Percentiles rank a stretch among this genome's conserved stretches.
phyloP scores from a whole-genome alignment of 2,329 filamentous ascomycete species.

The Aspergillus sp. region DNA sequence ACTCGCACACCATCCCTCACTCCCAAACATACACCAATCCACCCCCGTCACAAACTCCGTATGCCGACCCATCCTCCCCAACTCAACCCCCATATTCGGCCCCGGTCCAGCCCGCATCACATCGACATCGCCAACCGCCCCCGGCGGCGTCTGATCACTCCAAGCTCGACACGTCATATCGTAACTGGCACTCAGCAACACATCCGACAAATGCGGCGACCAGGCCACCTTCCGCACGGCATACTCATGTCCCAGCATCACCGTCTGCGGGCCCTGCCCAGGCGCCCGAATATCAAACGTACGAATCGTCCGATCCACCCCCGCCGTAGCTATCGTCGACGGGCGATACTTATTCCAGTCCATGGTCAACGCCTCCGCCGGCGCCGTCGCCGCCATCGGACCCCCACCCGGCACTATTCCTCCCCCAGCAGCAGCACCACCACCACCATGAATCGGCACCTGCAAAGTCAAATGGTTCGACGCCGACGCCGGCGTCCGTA shows the following conservation, averaged over 20 bases:
- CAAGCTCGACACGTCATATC: constrained; percentile 97
- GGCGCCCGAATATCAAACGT: constrained; percentile 88
- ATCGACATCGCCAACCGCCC: constrained; percentile 37
- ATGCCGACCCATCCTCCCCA: constrained; percentile 87
- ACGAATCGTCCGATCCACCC: constrained; percentile 83
- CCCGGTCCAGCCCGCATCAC: constrained; percentile 42
- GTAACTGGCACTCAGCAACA: constrained; percentile 86
- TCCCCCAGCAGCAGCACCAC: constrained; percentile 51
- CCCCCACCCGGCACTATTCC: constrained; percentile 47
- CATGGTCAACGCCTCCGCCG: constrained; percentile 84
- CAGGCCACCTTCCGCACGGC: constrained; percentile 83
- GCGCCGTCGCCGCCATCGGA: constrained; percentile 52
- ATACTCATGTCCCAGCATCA: constrained; percentile 86
- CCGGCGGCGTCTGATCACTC: constrained; percentile 70
- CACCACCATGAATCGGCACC: constrained; percentile 77
- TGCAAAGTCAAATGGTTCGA: constrained; percentile 83
- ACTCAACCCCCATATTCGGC: constrained; percentile 62
- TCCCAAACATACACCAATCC: constrained; percentile 97
- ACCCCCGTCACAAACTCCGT: constrained; percentile 96
- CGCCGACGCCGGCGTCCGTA: constrained; percentile 80
- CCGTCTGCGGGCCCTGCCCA: constrained; percentile 67
- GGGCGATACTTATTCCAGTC: constrained; percentile 99
- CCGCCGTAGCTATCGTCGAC: constrained; percentile 79
- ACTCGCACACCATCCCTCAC: constrained; percentile 92
- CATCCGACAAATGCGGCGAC: constrained; percentile 90